Percentiles rank a stretch among this genome's conserved stretches.
Conservation (phyloP, 192 early-diverging fungal species). For the Coemansia sp. region DNA sequence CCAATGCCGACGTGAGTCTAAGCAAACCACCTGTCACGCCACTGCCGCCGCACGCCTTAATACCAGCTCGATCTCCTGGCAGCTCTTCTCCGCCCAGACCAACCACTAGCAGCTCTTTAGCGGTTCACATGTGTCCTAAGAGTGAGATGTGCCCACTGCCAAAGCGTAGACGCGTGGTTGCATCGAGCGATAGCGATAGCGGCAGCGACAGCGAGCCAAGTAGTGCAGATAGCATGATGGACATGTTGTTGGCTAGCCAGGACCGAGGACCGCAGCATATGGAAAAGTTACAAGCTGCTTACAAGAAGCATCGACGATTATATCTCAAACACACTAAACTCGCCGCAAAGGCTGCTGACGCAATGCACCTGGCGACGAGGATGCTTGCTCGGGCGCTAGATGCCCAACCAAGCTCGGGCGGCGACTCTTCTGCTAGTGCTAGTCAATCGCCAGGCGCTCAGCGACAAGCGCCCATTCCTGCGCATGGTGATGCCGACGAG, state of each 20-base stretch:
- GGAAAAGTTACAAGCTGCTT: constrained; percentile 9
- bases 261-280: constrained; percentile 3
- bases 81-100: neutral
- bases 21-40: neutral
- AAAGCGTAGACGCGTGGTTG: neutral
- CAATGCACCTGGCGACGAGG: constrained; percentile 32
- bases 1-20: neutral
- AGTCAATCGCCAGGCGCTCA: neutral
- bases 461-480: neutral
- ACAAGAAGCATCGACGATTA: constrained; percentile 20
- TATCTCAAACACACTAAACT: constrained; percentile 29
- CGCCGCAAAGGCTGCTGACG: constrained; percentile 24
- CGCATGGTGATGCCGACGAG: neutral
- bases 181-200: neutral
- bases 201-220: neutral
- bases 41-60: neutral
- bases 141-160: neutral
- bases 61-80: neutral
- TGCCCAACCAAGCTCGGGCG: neutral
- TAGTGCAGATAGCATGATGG: neutral
- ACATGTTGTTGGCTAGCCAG: neutral
- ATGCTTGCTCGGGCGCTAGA: neutral
- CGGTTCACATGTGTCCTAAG: neutral
- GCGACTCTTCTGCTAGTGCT: neutral
- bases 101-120: neutral